A percentile compares a stretch with the other conserved stretches of the same genome.
Evolutionary conservation across 2,329 filamentous ascomycete species (phyloP).

Genomic region (Neofusicoccum sp.): DNA sequence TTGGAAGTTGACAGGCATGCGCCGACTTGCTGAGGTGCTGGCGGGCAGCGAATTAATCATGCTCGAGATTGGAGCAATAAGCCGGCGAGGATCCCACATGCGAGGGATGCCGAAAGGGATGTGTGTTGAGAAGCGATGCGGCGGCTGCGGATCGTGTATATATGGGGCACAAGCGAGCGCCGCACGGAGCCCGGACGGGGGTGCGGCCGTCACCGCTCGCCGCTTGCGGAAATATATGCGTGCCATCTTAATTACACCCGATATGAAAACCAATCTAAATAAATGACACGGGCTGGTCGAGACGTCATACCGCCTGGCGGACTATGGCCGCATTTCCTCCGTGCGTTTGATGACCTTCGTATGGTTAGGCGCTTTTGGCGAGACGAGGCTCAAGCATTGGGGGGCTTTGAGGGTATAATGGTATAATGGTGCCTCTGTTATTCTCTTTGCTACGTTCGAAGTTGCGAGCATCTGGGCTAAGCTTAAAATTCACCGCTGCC

Average conservation of each 20-base stretch:
- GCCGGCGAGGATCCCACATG: too few species aligned
- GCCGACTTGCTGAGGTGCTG: neutral
- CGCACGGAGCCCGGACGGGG: too few species aligned
- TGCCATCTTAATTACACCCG: slow-evolving; percentile 11
- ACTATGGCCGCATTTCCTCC: neutral
- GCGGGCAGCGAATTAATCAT: neutral
- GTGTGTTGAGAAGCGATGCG: too few species aligned
- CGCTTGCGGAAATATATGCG: slow-evolving; percentile 2
- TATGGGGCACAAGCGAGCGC: too few species aligned
- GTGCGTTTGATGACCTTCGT: too few species aligned
- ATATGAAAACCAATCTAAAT: slow-evolving; percentile 1
- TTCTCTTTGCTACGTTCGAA: slow-evolving; percentile 13
- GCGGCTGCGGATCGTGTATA: too few species aligned
- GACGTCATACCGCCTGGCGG: neutral
- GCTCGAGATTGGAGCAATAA: too few species aligned
- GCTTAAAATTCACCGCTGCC: neutral
- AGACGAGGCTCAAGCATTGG: neutral
- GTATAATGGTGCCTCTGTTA: slow-evolving; percentile 10
- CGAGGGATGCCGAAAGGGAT: too few species aligned
- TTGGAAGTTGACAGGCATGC: slow-evolving; percentile 7
- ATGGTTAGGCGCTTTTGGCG: too few species aligned
- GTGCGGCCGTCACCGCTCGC: neutral
- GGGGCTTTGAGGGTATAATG: neutral
- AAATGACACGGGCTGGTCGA: slow-evolving; percentile 2
- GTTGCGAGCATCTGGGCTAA: neutral